phyloP scores from a whole-genome alignment of 2,329 filamentous ascomycete species.

The Pyricularia pennisetigena region DNA sequence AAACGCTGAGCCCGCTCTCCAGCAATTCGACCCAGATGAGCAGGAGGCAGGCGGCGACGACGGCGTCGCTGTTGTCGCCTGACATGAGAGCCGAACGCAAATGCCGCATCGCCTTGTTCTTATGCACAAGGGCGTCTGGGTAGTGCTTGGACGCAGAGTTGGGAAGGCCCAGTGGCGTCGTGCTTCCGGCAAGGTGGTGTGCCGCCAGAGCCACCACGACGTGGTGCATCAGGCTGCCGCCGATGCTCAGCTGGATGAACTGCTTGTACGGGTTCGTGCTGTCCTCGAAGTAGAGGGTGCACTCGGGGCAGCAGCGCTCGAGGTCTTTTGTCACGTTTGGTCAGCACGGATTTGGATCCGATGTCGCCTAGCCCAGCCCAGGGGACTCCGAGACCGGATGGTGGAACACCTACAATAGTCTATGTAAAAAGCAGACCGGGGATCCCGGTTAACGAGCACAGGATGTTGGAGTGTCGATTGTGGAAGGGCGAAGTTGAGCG shows the following conservation, averaged over 20 bases:
- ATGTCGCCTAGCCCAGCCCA: not conserved
- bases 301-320: not conserved
- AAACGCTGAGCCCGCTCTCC: slow-evolving; percentile 4
- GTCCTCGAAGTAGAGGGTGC: not conserved
- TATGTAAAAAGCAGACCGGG: not conserved
- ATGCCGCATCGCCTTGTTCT: slow-evolving; percentile 5
- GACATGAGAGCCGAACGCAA: slow-evolving; percentile 4
- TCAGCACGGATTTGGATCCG: not conserved
- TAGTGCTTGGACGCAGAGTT: not conserved
- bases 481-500: not conserved
- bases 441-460: not conserved
- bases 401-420: not conserved
- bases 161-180: slow-evolving; percentile 2
- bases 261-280: not conserved
- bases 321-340: not conserved
- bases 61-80: slow-evolving; percentile 4
- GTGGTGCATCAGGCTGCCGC: not conserved
- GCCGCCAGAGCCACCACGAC: slow-evolving; percentile 1
- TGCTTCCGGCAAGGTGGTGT: slow-evolving; percentile 2
- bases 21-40: slow-evolving; percentile 8
- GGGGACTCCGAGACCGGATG: not conserved
- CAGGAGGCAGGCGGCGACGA: slow-evolving; percentile 5
- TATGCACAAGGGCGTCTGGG: slow-evolving; percentile 5
- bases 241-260: not conserved
- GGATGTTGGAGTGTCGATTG: not conserved